phyloP scores from a whole-genome alignment of 2,329 filamentous ascomycete genomes.

The Scedosporium minutisporum region DNA sequence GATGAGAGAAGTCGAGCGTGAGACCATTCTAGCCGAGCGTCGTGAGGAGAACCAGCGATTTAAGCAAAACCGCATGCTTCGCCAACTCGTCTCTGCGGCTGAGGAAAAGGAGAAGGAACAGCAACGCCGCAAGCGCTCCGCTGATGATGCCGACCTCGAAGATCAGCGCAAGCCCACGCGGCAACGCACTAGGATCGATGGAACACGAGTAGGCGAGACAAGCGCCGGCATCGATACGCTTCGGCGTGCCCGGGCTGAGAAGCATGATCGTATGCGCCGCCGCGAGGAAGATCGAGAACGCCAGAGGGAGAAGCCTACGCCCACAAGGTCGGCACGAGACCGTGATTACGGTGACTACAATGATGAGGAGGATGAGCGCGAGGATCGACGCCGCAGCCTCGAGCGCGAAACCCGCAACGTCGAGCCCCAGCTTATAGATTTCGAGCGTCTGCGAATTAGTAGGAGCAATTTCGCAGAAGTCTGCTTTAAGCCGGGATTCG shows the following conservation, averaged over 20 bases:
- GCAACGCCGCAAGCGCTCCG: constrained; percentile 67
- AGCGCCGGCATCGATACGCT: constrained; percentile 55
- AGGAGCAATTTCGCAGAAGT: constrained; percentile 80
- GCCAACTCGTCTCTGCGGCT: constrained; percentile 60
- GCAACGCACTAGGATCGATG: constrained; percentile 46
- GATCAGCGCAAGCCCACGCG: constrained; percentile 58
- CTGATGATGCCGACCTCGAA: constrained; percentile 67
- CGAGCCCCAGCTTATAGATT: constrained; percentile 58
- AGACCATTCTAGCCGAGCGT: constrained; percentile 81
- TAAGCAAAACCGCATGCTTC: constrained; percentile 72
- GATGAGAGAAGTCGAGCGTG: constrained; percentile 83
- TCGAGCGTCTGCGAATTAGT: constrained; percentile 75
- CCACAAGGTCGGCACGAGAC: constrained; percentile 12
- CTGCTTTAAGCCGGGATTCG: constrained; percentile 88
- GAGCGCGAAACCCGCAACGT: constrained; percentile 54
- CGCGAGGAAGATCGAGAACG: constrained; percentile 47
- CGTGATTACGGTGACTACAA: constrained; percentile 47
- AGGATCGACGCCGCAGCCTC: constrained; percentile 53
- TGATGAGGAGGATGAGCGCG: constrained; percentile 69
- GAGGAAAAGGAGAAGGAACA: constrained; percentile 53
- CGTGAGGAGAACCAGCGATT: constrained; percentile 72
- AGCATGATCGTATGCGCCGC: constrained; percentile 53
- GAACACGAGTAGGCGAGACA: constrained; percentile 17
- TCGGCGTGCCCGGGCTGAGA: constrained; percentile 52
- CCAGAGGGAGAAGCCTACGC: constrained; percentile 38